phyloP scores from a whole-genome alignment of 768 basidiomycete species.

The Suillus paluster region DNA sequence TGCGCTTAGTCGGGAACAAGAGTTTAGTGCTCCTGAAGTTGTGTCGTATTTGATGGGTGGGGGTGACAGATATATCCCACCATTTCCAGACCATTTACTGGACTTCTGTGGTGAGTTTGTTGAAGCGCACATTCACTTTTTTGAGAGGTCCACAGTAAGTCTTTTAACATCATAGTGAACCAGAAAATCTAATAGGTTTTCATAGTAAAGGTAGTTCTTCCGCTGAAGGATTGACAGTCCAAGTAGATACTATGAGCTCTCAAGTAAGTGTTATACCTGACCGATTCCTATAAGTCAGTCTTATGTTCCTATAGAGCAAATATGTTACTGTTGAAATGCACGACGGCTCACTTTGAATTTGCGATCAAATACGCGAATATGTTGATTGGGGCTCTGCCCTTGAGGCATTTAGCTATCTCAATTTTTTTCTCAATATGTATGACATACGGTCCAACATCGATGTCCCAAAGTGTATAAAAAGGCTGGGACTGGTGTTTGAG shows the following conservation, averaged over 20 bases:
- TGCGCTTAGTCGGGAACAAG: conserved; percentile 4
- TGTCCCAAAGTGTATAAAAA: too few species aligned
- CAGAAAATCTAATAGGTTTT: too few species aligned
- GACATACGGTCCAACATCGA: neutral
- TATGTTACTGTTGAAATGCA: neutral
- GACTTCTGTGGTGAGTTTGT: neutral
- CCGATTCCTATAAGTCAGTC: too few species aligned
- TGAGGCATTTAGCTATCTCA: neutral
- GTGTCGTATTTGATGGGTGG: conserved; percentile 9
- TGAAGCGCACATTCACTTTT: too few species aligned
- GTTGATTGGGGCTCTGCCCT: neutral
- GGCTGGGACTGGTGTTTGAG: neutral
- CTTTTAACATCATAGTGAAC: too few species aligned
- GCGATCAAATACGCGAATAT: conserved; percentile 1
- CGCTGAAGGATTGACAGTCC: too few species aligned
- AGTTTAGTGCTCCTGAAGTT: conserved; percentile 10
- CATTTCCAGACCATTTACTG: conserved; percentile 5
- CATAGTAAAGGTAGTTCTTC: too few species aligned
- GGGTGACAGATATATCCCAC: conserved; percentile 8
- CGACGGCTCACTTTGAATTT: neutral
- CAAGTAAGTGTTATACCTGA: too few species aligned
- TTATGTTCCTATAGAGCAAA: too few species aligned
- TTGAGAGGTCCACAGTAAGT: too few species aligned
- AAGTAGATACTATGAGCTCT: too few species aligned
- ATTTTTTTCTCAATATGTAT: conserved; percentile 11